These are phyloP conservation scores for Diaporthe destruens DNA, from an alignment of 2,329 filamentous ascomycete species.

Conservation along the genomic window DNA sequence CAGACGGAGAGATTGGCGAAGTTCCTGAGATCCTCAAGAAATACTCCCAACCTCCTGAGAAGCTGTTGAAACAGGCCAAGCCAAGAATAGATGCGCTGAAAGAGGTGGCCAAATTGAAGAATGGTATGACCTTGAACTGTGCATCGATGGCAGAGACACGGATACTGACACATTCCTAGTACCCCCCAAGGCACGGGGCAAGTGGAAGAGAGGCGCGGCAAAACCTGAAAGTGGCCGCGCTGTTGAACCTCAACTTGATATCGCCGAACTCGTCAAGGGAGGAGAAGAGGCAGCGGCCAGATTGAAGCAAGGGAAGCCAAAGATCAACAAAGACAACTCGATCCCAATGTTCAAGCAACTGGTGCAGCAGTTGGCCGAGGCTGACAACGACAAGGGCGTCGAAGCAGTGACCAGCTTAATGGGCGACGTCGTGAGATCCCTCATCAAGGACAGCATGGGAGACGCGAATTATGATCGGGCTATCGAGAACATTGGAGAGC, in stretches of 20 bases:
- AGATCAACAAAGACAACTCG: constrained; percentile 75
- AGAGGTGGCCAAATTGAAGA: constrained; percentile 82
- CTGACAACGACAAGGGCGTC: constrained; percentile 72
- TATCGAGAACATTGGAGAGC: constrained; percentile 79
- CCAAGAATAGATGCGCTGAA: constrained; percentile 74
- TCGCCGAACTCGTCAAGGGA: neutral
- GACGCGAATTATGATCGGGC: constrained; percentile 80
- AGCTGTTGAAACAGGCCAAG: constrained; percentile 71
- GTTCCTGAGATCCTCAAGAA: constrained; percentile 75
- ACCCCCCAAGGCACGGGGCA: constrained; percentile 81
- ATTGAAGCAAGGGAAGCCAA: constrained; percentile 48
- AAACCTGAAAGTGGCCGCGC: constrained; percentile 14
- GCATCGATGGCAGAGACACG: neutral
- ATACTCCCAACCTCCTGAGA: constrained; percentile 78
- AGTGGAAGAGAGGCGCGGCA: constrained; percentile 68
- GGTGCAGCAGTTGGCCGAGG: constrained; percentile 58
- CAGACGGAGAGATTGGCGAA: constrained; percentile 72
- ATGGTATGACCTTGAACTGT: constrained; percentile 63
- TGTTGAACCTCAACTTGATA: neutral
- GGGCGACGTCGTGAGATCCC: constrained; percentile 74
- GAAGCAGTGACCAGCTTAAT: constrained; percentile 80
- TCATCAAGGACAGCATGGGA: constrained; percentile 80
- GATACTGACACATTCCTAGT: constrained; percentile 60
- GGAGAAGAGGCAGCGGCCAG: constrained; percentile 42
- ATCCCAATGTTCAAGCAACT: constrained; percentile 92